phyloP scores from a whole-genome alignment of 2,329 filamentous ascomycete species.

The Hymenoscyphus albidus region DNA sequence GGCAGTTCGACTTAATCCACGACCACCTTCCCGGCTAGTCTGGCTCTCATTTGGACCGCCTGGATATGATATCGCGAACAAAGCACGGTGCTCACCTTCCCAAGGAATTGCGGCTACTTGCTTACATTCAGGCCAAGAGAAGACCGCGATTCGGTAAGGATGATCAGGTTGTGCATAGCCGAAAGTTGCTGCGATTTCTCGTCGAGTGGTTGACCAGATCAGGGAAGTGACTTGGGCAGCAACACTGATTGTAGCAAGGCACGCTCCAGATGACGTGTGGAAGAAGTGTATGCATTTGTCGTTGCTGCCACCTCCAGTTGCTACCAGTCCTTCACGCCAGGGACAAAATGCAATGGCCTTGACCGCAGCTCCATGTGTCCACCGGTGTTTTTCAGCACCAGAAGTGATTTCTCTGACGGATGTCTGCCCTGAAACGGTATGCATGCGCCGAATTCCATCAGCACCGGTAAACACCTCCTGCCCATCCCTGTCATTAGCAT shows the following conservation, averaged over 20 bases:
- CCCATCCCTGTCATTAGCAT: constrained; percentile 10
- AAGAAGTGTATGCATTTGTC: constrained; percentile 97
- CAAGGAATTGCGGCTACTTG: constrained; percentile 83
- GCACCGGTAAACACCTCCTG: constrained; percentile 24
- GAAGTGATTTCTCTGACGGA: constrained; percentile 45
- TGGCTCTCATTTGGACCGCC: constrained; percentile 46
- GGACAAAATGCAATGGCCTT: constrained; percentile 97
- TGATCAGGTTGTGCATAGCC: constrained; percentile 91
- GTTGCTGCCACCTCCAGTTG: constrained; percentile 88
- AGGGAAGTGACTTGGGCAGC: constrained; percentile 90
- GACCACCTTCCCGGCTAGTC: constrained; percentile 45
- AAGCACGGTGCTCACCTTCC: constrained; percentile 72
- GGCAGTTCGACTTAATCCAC: constrained; percentile 51
- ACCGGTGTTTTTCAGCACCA: constrained; percentile 64
- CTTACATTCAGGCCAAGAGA: constrained; percentile 88
- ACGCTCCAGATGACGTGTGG: constrained; percentile 77
- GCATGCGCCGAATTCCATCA: constrained; percentile 33
- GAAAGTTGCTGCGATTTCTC: constrained; percentile 90
- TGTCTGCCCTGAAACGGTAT: constrained; percentile 34
- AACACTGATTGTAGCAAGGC: constrained; percentile 85
- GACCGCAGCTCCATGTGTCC: constrained; percentile 79
- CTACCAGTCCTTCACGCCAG: constrained; percentile 82
- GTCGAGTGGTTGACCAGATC: constrained; percentile 80
- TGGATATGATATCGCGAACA: constrained; percentile 87
- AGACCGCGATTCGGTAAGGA: constrained; percentile 82